A percentile compares a stretch with the other conserved stretches of the same genome.
Conservation (phyloP, 495 filamentous ascomycete species). For the Aspergillus baeticus region DNA sequence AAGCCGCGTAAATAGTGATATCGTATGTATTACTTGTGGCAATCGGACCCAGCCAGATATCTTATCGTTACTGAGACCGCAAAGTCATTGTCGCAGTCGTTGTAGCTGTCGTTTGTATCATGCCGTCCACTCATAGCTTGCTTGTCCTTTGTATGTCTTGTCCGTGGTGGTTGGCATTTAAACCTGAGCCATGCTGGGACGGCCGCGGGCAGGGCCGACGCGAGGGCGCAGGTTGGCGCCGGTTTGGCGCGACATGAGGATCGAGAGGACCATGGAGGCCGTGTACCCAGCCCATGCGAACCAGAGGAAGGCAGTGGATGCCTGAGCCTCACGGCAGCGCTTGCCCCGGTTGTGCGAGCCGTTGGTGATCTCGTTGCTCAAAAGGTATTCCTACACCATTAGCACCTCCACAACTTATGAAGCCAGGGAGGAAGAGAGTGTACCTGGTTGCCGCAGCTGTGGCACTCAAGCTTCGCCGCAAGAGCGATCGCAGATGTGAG, state of each 20-base stretch:
- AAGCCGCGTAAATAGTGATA: too few species aligned
- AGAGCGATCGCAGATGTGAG: conserved; percentile 64
- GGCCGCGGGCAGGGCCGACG: conserved; percentile 37
- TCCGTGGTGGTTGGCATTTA: conserved; percentile 33
- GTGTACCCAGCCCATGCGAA: conserved; percentile 64
- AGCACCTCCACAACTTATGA: neutral
- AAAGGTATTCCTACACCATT: conserved; percentile 50
- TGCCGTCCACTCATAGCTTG: too few species aligned
- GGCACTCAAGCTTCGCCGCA: conserved; percentile 56
- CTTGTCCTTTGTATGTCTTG: neutral
- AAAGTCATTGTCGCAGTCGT: too few species aligned
- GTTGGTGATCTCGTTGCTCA: conserved; percentile 58
- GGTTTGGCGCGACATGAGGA: conserved; percentile 39
- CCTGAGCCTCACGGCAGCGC: conserved; percentile 70
- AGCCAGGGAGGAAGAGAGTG: too few species aligned
- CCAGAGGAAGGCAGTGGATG: conserved; percentile 67
- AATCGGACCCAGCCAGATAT: neutral
- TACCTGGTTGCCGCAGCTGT: conserved; percentile 64
- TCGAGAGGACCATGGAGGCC: conserved; percentile 51
- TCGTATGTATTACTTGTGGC: neutral
- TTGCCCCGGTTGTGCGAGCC: conserved; percentile 52
- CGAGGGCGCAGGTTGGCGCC: conserved; percentile 42
- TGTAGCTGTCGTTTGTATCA: too few species aligned
- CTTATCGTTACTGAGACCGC: neutral
- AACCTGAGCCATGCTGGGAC: conserved; percentile 64